Conservation (phyloP, 2,329 filamentous ascomycete species). For the Lasiodiplodia sp. region DNA sequence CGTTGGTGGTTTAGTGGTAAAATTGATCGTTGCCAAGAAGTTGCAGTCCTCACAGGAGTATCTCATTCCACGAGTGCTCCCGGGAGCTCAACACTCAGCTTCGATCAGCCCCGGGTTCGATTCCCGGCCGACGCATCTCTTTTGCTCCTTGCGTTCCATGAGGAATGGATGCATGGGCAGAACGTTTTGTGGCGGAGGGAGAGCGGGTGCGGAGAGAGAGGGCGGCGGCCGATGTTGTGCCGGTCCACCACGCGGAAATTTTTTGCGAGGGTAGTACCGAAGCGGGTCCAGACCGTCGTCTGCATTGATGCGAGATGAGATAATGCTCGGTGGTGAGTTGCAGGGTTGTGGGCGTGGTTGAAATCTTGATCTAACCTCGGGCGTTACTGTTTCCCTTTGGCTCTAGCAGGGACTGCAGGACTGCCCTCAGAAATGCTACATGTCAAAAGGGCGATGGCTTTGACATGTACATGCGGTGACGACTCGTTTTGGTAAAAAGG, state of each 20-base stretch:
- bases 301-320: not conserved
- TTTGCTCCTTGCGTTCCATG: not conserved
- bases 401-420: not conserved
- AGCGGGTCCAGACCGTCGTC: conserved; percentile 3
- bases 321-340: not conserved
- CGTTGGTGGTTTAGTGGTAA: conserved; percentile 30
- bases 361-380: not conserved
- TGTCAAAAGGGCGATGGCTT: not conserved
- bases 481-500: too few relatives aligned
- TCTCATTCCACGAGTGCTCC: not conserved
- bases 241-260: conserved; percentile 6
- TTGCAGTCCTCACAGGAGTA: not conserved
- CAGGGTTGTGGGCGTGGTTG: not conserved
- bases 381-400: not conserved
- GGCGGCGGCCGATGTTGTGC: not conserved
- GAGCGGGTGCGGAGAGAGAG: not conserved
- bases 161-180: not conserved
- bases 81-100: not conserved
- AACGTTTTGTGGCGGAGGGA: not conserved
- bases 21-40: conserved; percentile 25
- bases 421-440: not conserved
- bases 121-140: conserved; percentile 29
- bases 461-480: not conserved
- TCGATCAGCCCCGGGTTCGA: conserved; percentile 30
- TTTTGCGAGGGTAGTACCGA: conserved; percentile 7